A percentile compares a stretch with the other conserved stretches of the same genome.
phyloP scores from a whole-genome alignment of 2,329 filamentous ascomycete genomes.

The Aspergillus sp. region DNA sequence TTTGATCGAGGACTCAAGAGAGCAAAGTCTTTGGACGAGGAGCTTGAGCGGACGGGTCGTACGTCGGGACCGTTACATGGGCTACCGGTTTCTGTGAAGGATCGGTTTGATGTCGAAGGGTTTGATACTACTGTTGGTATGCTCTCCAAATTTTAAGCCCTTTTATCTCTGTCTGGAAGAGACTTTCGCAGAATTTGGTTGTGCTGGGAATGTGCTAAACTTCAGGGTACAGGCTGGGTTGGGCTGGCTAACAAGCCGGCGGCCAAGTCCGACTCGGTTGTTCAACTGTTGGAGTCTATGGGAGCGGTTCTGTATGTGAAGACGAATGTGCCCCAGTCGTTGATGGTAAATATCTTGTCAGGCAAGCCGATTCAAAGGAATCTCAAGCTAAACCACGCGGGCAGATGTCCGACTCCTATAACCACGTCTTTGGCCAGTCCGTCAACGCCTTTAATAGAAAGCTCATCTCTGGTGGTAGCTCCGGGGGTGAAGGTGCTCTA shows the following conservation, averaged over 20 bases:
- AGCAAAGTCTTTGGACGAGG: conserved; percentile 52
- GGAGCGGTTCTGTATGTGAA: conserved; percentile 56
- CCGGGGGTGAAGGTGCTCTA: conserved; percentile 55
- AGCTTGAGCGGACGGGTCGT: conserved; percentile 49
- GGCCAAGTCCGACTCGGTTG: conserved; percentile 24
- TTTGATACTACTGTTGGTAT: conserved; percentile 28
- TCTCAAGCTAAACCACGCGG: background rate
- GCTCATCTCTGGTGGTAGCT: conserved; percentile 54
- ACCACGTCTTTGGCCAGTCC: conserved; percentile 51
- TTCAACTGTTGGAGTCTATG: conserved; percentile 27
- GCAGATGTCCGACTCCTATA: conserved; percentile 49
- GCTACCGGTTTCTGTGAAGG: conserved; percentile 61
- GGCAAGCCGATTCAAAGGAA: background rate
- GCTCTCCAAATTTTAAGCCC: background rate
- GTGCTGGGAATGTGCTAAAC: background rate
- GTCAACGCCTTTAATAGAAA: conserved; percentile 50
- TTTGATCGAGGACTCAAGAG: conserved; percentile 54
- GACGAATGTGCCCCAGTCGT: conserved; percentile 54
- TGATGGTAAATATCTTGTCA: conserved; percentile 31
- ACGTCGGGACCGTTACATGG: conserved; percentile 66
- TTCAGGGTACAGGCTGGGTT: conserved; percentile 46
- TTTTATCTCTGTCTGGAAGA: background rate
- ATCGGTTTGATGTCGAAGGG: conserved; percentile 59
- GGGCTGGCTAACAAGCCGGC: conserved; percentile 32
- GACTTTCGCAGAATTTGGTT: background rate